A percentile compares a stretch with the other conserved stretches of the same genome.
Conservation (phyloP, 2,329 filamentous ascomycete species). For the Penicillium fuscoglaucum region DNA sequence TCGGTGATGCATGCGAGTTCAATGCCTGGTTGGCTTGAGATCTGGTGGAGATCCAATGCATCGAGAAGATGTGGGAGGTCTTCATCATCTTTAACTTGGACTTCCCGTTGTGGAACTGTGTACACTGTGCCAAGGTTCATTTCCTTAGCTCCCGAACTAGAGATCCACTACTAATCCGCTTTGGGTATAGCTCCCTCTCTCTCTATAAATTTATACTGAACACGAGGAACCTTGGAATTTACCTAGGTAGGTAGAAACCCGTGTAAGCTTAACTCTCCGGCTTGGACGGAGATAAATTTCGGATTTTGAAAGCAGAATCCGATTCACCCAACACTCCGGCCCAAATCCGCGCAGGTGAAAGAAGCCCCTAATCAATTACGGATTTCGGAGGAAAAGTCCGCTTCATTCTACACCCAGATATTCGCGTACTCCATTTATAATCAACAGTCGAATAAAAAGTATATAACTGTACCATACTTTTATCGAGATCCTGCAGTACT, state of each 20-base stretch:
- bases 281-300: background rate
- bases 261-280: no score
- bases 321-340: background rate
- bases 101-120: background rate
- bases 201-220: no score
- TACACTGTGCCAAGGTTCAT: no score
- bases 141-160: no score
- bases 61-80: background rate
- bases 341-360: constrained; percentile 1
- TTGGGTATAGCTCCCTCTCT: no score
- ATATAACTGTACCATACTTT: background rate
- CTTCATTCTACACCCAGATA: background rate
- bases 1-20: background rate
- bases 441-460: background rate
- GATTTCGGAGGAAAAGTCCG: constrained; percentile 7
- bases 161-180: no score
- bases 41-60: background rate
- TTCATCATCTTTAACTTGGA: background rate
- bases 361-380: background rate
- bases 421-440: background rate
- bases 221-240: no score
- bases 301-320: constrained; percentile 1
- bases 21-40: background rate
- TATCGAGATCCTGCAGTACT: background rate
- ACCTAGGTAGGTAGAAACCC: no score